A percentile compares a stretch with the other conserved stretches of the same genome.
phyloP scores from a whole-genome alignment of 2,329 filamentous ascomycete genomes.

The Raffaelea arxii region DNA sequence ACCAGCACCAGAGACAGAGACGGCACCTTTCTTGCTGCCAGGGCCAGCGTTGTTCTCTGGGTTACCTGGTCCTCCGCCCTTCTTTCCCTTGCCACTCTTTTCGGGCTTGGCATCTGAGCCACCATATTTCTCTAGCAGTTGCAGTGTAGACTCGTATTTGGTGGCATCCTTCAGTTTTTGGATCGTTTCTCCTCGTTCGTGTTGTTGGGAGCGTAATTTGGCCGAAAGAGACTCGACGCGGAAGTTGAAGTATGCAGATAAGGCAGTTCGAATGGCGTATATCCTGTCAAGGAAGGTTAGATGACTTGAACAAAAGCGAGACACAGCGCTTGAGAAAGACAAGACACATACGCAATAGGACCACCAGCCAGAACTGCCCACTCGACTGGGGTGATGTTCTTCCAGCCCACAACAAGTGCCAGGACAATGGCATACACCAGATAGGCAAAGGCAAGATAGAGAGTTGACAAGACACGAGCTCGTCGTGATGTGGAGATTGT shows the following conservation, averaged over 20 bases:
- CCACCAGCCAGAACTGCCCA: conserved; percentile 70
- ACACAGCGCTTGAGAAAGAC: not conserved
- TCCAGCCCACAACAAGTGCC: conserved; percentile 74
- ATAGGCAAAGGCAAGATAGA: conserved; percentile 87
- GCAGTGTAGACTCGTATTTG: conserved; percentile 89
- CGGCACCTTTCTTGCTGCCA: not conserved
- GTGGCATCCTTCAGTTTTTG: conserved; percentile 91
- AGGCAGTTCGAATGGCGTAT: conserved; percentile 45
- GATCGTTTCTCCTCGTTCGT: conserved; percentile 77
- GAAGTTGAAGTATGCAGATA: conserved; percentile 69
- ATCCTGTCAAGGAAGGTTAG: not conserved
- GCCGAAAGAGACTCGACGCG: conserved; percentile 61
- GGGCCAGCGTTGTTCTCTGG: conserved; percentile 12
- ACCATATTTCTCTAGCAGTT: conserved; percentile 91
- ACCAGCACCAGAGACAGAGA: not conserved
- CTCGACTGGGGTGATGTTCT: conserved; percentile 66
- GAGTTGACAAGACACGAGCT: conserved; percentile 74
- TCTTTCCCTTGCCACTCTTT: conserved; percentile 7
- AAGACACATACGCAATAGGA: conserved; percentile 57
- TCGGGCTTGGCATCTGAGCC: conserved; percentile 43
- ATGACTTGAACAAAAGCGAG: not conserved
- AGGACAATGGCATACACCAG: conserved; percentile 77
- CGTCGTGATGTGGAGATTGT: conserved; percentile 65
- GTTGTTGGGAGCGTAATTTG: conserved; percentile 64
- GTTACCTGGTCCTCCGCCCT: conserved; percentile 1